phyloP scores from a whole-genome alignment of 2,329 filamentous ascomycete genomes.

The Tolypocladium inflatum region DNA sequence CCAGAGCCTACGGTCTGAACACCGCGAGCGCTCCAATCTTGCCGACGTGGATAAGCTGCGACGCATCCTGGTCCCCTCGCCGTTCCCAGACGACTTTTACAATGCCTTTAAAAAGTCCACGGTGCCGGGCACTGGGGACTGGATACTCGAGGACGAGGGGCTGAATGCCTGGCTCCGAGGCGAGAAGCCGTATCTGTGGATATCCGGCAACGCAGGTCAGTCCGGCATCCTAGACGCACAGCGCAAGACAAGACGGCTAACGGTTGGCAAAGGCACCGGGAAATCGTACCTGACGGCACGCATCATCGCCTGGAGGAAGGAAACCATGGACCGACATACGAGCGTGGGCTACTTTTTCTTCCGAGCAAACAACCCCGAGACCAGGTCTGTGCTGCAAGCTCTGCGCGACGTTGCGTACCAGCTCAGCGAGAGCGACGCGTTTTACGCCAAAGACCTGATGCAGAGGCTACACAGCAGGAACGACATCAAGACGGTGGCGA shows the following conservation, averaged over 20 bases:
- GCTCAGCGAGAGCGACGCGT: constrained; percentile 33
- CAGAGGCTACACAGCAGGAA: constrained; percentile 23
- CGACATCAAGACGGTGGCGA: constrained; percentile 32
- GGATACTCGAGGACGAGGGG: constrained; percentile 30
- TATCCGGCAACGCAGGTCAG: constrained; percentile 31
- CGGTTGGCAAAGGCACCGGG: constrained; percentile 22
- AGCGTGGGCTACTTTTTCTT: constrained; percentile 37
- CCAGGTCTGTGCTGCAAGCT: constrained; percentile 33
- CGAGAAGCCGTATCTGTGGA: constrained; percentile 30
- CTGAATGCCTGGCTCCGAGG: constrained; percentile 28
- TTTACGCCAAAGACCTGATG: constrained; percentile 31
- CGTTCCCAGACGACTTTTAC: constrained; percentile 31
- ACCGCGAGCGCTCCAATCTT: constrained; percentile 20
- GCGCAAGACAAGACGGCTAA: not conserved
- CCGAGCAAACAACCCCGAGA: constrained; percentile 35
- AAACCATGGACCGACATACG: constrained; percentile 17
- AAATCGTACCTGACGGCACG: constrained; percentile 35
- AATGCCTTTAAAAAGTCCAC: constrained; percentile 28
- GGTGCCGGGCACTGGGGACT: constrained; percentile 33
- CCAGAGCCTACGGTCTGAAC: constrained; percentile 22
- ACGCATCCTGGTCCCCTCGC: constrained; percentile 30
- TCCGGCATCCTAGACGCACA: too few relatives aligned
- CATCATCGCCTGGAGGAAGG: constrained; percentile 29
- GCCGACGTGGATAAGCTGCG: constrained; percentile 27
- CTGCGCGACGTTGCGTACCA: constrained; percentile 37